Conservation (phyloP, 768 basidiomycete species). For the Mycena olivaceomarginata region DNA sequence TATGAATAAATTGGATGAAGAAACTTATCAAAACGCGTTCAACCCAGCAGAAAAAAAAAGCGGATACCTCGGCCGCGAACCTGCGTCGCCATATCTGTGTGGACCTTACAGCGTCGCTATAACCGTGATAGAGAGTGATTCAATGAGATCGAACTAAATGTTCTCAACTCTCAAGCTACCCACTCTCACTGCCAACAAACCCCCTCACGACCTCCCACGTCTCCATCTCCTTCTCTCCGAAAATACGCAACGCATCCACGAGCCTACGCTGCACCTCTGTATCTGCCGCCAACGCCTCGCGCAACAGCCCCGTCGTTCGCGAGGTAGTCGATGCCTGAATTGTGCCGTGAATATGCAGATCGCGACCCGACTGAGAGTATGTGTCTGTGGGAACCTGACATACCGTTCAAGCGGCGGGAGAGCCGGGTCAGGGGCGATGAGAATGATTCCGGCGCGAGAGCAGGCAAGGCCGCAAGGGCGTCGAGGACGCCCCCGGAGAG, state of each 20-base stretch:
- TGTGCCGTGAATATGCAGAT: not conserved
- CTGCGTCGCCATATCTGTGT: no score
- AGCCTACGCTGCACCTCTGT: conserved; percentile 64
- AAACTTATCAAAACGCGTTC: no score
- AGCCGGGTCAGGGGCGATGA: conserved; percentile 13
- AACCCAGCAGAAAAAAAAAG: no score
- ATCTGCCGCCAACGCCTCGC: conserved; percentile 59
- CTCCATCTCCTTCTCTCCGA: conserved; percentile 64
- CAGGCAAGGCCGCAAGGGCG: conserved; percentile 54
- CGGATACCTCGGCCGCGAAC: no score
- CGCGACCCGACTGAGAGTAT: not conserved
- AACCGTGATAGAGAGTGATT: no score
- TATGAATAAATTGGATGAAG: no score
- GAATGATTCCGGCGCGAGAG: conserved; percentile 42
- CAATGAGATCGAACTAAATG: no score
- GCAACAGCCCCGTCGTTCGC: conserved; percentile 57
- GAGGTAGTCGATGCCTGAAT: conserved; percentile 56
- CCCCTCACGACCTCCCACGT: conserved; percentile 55
- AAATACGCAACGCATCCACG: conserved; percentile 65
- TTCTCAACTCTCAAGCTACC: no score
- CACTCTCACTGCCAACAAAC: not conserved
- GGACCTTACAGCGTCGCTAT: no score
- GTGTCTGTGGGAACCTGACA: not conserved
- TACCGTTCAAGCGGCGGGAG: not conserved
- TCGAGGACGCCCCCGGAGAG: conserved; percentile 63